A percentile compares a stretch with the other conserved stretches of the same genome.
phyloP scores from a whole-genome alignment of 1,284 basidiomycete genomes.

The Mrakiaceae sp. region DNA sequence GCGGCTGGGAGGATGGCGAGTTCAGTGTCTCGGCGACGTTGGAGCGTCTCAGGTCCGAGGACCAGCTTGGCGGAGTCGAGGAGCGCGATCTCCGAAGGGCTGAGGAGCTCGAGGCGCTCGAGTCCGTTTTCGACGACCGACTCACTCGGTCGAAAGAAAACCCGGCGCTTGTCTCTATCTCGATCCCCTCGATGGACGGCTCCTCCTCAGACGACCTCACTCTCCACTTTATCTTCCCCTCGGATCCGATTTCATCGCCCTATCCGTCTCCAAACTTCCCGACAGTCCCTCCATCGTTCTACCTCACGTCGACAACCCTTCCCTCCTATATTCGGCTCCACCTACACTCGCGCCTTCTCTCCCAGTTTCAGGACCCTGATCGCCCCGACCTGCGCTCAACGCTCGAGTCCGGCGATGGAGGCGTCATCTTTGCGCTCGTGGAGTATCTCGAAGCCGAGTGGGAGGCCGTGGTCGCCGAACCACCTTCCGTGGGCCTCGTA shows the following conservation, averaged over 20 bases:
- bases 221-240: constrained; percentile 50
- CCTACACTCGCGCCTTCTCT: constrained; percentile 55
- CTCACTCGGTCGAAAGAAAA: constrained; percentile 28
- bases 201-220: constrained; percentile 41
- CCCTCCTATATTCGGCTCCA: constrained; percentile 78
- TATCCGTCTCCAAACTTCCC: constrained; percentile 43
- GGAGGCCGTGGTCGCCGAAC: constrained; percentile 51
- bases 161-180: constrained; percentile 41
- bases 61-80: constrained; percentile 41
- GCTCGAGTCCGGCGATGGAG: constrained; percentile 52
- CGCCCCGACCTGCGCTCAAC: constrained; percentile 43
- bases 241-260: constrained; percentile 37
- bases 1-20: constrained; percentile 35
- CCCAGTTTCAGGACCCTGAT: constrained; percentile 40
- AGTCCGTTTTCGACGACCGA: constrained; percentile 41
- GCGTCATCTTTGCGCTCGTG: constrained; percentile 63
- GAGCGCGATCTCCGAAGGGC: constrained; percentile 42
- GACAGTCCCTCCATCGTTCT: constrained; percentile 56
- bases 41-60: constrained; percentile 44
- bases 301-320: constrained; percentile 56
- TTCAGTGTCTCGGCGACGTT: constrained; percentile 40
- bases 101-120: constrained; percentile 56
- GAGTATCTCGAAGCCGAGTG: constrained; percentile 61
- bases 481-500: constrained; percentile 57
- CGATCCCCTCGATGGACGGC: constrained; percentile 51